These are phyloP conservation scores for Backusella tarrabulga DNA, from an alignment of 192 early-diverging fungal genomes.

Conservation along the genomic window DNA sequence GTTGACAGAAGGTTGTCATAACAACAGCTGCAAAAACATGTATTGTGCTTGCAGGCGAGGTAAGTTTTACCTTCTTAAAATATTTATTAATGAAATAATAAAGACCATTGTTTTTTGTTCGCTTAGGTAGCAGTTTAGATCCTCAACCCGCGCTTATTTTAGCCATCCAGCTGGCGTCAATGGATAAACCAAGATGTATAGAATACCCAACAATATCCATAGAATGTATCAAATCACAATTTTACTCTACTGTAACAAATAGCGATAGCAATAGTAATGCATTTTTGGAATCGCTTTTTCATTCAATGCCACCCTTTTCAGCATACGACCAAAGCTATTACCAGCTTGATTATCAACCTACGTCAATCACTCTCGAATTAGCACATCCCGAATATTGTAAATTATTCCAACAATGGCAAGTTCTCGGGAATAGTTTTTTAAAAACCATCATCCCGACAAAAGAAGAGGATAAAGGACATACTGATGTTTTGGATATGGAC, in stretches of 20 bases:
- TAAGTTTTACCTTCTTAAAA: neutral
- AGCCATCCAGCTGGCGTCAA: slow-evolving; percentile 7
- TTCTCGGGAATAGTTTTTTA: slow-evolving; percentile 19
- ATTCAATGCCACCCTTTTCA: neutral
- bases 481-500: slow-evolving; percentile 7
- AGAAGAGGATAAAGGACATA: neutral
- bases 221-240: neutral
- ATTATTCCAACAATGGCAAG: slow-evolving; percentile 16
- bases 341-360: slow-evolving; percentile 7
- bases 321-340: slow-evolving; percentile 10
- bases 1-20: slow-evolving; percentile 1
- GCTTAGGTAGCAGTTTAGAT: slow-evolving; percentile 7
- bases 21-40: neutral
- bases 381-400: neutral
- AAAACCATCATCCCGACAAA: neutral
- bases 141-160: slow-evolving; percentile 18
- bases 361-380: neutral
- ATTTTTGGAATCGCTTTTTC: slow-evolving; percentile 1
- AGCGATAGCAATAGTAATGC: neutral
- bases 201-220: neutral
- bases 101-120: neutral
- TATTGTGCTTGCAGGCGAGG: slow-evolving; percentile 13
- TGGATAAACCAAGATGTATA: neutral
- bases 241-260: neutral
- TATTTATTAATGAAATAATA: neutral